Percentiles rank a stretch among this genome's conserved stretches.
These are phyloP conservation scores for Fraxinus xanthoxyloides DNA, from an alignment of 305 asterid genomes.

Conservation along the genomic window DNA sequence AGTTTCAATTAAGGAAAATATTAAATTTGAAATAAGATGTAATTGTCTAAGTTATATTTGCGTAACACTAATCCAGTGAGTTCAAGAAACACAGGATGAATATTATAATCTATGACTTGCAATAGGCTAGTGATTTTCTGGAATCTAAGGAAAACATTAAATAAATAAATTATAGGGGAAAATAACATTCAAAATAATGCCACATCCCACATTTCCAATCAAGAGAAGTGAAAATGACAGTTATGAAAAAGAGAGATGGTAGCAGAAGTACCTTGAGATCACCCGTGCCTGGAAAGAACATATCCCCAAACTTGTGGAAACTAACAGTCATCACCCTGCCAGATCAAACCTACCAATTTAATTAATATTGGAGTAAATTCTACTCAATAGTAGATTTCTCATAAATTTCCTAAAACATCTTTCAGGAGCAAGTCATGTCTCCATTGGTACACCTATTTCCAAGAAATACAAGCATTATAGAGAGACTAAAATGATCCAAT, in stretches of 20 bases:
- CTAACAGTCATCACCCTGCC: constrained; percentile 99
- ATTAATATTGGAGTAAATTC: neutral
- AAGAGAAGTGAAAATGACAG: constrained; percentile 9
- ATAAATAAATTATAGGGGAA: neutral
- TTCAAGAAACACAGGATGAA: neutral
- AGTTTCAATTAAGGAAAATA: neutral
- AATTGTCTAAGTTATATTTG: neutral
- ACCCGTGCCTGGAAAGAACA: constrained; percentile 98
- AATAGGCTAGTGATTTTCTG: neutral
- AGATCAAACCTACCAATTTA: constrained; percentile 27
- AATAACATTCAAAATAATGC: neutral
- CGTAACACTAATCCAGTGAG: neutral
- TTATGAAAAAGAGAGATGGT: constrained; percentile 22
- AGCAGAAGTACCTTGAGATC: constrained; percentile 80
- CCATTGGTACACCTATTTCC: neutral
- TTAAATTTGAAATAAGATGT: neutral
- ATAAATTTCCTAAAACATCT: neutral
- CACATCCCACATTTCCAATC: constrained; percentile 1
- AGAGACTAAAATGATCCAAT: constrained; percentile 4
- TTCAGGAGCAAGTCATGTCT: neutral
- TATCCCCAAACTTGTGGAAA: constrained; percentile 95
- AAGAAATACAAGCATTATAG: neutral
- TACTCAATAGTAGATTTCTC: neutral
- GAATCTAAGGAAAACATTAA: neutral
- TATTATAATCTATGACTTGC: neutral